Percentiles rank a stretch among this genome's conserved stretches.
Conservation (phyloP, 2,329 filamentous ascomycete species). For the Grosmannia penicillata region DNA sequence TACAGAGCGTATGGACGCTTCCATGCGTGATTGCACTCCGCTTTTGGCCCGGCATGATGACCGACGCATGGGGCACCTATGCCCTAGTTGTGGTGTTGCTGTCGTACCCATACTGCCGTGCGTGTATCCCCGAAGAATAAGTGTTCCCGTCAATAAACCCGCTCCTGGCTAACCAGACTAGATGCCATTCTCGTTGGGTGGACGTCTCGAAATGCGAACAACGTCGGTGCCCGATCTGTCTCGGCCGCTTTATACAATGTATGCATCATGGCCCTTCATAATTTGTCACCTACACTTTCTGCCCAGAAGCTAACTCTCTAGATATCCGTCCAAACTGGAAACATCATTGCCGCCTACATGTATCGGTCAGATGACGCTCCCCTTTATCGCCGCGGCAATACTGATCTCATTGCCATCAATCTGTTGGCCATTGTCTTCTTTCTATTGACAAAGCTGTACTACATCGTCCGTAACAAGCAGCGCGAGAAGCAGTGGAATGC, state of each 20-base stretch:
- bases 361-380: constrained; percentile 40
- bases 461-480: constrained; percentile 29
- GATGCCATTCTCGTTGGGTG: constrained; percentile 46
- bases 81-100: constrained; percentile 31
- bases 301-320: constrained; percentile 4
- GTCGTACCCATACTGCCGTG: constrained; percentile 34
- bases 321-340: constrained; percentile 22
- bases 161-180: not conserved
- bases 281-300: not conserved
- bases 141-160: not conserved
- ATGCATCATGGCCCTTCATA: not conserved
- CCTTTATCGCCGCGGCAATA: constrained; percentile 38
- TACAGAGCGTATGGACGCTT: constrained; percentile 37
- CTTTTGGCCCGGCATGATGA: constrained; percentile 26
- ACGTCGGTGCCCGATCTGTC: constrained; percentile 6
- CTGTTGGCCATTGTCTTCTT: constrained; percentile 34
- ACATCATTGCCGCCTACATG: constrained; percentile 23
- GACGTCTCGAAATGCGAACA: constrained; percentile 38
- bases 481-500: constrained; percentile 30
- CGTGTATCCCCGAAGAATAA: not conserved
- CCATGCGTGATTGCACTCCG: constrained; percentile 36
- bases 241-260: constrained; percentile 8
- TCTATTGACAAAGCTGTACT: constrained; percentile 35
- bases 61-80: constrained; percentile 28
- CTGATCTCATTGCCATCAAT: constrained; percentile 33